Evolutionary conservation across 2,329 filamentous ascomycete genomes (phyloP).

Genomic region (Ophiostoma piceae): DNA sequence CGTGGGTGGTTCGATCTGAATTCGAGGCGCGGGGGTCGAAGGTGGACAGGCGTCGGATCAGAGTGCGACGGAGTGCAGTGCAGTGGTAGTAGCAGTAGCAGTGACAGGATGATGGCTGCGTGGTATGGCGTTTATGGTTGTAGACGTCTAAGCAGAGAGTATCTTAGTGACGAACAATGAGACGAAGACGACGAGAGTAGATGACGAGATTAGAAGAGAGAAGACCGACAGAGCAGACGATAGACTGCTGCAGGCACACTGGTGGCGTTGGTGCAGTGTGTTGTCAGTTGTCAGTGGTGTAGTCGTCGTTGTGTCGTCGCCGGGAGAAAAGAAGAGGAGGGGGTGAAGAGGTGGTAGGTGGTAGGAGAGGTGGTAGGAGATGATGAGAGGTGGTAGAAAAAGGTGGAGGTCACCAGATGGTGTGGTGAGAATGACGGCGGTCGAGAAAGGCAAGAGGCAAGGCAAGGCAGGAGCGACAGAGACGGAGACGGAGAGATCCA

Average conservation of each 20-base stretch:
- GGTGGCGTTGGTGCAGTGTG: background rate
- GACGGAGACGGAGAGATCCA: constrained; percentile 12
- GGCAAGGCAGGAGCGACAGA: too few species aligned
- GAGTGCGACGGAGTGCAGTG: background rate
- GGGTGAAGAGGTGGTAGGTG: background rate
- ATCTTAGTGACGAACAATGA: background rate
- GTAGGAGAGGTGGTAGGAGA: background rate
- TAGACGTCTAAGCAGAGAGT: background rate
- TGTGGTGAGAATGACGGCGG: constrained; percentile 14
- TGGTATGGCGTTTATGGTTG: background rate
- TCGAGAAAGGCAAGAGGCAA: constrained; percentile 1
- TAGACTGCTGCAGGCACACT: background rate
- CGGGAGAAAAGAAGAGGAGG: background rate
- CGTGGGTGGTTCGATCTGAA: constrained; percentile 6
- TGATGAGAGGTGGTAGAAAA: background rate
- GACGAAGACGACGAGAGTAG: background rate
- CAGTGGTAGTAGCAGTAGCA: background rate
- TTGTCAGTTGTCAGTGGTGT: background rate
- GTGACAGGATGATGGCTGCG: background rate
- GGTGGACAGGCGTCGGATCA: background rate
- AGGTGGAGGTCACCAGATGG: background rate
- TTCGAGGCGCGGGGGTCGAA: background rate
- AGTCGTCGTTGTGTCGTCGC: background rate
- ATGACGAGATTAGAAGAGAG: background rate
- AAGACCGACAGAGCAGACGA: background rate